These are phyloP conservation scores for Linnemannia elongata DNA, from an alignment of 192 early-diverging fungal species.

Conservation along the genomic window DNA sequence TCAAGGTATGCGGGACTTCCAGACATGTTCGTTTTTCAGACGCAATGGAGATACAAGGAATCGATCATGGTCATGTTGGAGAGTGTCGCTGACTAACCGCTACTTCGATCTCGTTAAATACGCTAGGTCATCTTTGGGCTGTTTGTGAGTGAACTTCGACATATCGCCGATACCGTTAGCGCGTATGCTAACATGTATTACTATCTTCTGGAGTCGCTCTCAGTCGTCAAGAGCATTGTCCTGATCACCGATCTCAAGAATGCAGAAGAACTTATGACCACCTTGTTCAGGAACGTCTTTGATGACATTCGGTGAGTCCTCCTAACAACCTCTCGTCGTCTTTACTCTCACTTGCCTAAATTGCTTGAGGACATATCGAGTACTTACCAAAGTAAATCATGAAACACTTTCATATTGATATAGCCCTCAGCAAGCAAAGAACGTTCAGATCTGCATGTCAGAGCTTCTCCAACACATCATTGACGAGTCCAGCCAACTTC, in stretches of 20 bases:
- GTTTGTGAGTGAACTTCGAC: conserved; percentile 83
- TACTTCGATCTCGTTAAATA: not conserved
- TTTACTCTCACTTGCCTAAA: not conserved
- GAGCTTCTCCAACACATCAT: conserved; percentile 88
- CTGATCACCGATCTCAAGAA: conserved; percentile 85
- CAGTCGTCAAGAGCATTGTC: conserved; percentile 85
- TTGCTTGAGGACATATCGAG: not conserved
- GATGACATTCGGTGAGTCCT: conserved; percentile 68
- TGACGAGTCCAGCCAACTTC: conserved; percentile 78
- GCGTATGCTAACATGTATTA: conserved; percentile 82
- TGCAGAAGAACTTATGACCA: conserved; percentile 79
- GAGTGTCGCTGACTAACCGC: not conserved
- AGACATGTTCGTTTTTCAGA: not conserved
- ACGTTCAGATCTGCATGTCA: conserved; percentile 82
- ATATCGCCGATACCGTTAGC: conserved; percentile 67
- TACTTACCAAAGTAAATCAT: not conserved
- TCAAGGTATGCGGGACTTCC: conserved; percentile 67
- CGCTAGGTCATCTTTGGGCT: conserved; percentile 82
- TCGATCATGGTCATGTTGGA: not conserved
- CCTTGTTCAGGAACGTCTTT: conserved; percentile 82
- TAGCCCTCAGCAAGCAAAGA: conserved; percentile 78
- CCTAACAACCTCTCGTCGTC: not conserved
- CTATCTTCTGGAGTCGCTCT: conserved; percentile 91
- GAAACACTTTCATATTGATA: not conserved
- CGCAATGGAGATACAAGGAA: not conserved